Conservation (phyloP, 2,329 filamentous ascomycete genomes). For the Neonectria sp. region DNA sequence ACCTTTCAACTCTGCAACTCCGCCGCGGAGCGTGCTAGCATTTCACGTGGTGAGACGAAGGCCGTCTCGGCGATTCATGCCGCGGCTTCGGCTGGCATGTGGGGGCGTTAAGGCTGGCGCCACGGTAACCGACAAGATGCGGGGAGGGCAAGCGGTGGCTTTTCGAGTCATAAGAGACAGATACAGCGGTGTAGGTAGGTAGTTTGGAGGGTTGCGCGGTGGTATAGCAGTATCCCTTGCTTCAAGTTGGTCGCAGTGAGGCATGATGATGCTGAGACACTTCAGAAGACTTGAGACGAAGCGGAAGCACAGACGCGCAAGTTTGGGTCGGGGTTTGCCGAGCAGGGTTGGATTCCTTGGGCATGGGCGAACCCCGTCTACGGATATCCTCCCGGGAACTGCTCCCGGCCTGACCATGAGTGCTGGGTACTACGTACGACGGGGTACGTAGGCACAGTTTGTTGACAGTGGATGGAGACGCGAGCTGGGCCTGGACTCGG, state of each 20-base stretch:
- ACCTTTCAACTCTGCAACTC: neutral
- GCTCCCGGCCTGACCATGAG: neutral
- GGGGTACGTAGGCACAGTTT: neutral
- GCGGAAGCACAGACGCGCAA: conserved; percentile 27
- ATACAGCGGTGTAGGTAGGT: too few relatives aligned
- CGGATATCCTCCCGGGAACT: neutral
- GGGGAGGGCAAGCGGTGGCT: neutral
- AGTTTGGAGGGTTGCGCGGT: neutral
- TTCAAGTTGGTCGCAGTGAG: conserved; percentile 3
- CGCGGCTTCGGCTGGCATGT: conserved; percentile 1
- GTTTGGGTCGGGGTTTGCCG: conserved; percentile 11
- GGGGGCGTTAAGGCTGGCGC: neutral
- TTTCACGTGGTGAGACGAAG: conserved; percentile 6
- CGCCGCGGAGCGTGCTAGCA: neutral
- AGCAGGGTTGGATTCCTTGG: conserved; percentile 10
- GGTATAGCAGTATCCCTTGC: neutral
- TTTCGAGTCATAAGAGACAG: neutral
- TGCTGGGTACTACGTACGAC: neutral
- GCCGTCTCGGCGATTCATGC: neutral
- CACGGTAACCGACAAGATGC: neutral
- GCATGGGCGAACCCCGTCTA: neutral
- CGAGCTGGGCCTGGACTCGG: neutral
- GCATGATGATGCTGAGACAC: conserved; percentile 20
- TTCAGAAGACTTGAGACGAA: conserved; percentile 23
- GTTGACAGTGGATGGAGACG: conserved; percentile 5